A percentile compares a stretch with the other conserved stretches of the same genome.
Conservation (phyloP, 371 early-diverging fungal species). For the Nematocida sp. region DNA sequence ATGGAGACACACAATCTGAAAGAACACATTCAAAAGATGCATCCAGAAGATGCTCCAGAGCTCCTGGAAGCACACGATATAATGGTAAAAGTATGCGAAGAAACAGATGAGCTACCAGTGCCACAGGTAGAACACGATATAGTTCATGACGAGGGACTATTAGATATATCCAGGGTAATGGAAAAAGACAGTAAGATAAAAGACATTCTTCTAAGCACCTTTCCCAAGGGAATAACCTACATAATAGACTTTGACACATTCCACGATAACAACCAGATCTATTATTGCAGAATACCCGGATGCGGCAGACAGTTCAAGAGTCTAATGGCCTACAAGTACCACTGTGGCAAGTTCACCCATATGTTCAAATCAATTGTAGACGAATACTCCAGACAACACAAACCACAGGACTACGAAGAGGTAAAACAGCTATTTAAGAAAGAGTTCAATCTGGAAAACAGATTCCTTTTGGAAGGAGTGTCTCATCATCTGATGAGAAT, state of each 20-base stretch:
- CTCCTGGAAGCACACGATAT: constrained; percentile 43
- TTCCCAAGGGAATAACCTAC: constrained; percentile 46
- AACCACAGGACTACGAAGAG: constrained; percentile 35
- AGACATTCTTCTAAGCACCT: constrained; percentile 33
- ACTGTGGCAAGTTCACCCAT: constrained; percentile 54
- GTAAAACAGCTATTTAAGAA: constrained; percentile 31
- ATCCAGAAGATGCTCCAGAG: constrained; percentile 36
- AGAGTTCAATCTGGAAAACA: constrained; percentile 48
- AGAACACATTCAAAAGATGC: constrained; percentile 22
- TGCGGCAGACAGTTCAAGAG: constrained; percentile 55
- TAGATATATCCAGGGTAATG: constrained; percentile 47
- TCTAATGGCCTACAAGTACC: constrained; percentile 57
- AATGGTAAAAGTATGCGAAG: constrained; percentile 34
- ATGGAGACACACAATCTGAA: constrained; percentile 19
- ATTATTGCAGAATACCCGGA: constrained; percentile 53
- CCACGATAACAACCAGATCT: constrained; percentile 25
- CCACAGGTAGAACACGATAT: constrained; percentile 27
- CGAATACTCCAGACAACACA: constrained; percentile 13
- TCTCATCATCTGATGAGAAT: constrained; percentile 50
- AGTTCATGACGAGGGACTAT: constrained; percentile 48
- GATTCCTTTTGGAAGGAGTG: constrained; percentile 48
- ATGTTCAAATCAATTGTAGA: constrained; percentile 46
- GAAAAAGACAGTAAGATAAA: constrained; percentile 34
- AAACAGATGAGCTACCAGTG: constrained; percentile 31
- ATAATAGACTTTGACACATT: constrained; percentile 49